Base-by-base conservation (phyloP, 2,329 filamentous ascomycete species). In the Ceratocystiopsis brevicomis region DNA sequence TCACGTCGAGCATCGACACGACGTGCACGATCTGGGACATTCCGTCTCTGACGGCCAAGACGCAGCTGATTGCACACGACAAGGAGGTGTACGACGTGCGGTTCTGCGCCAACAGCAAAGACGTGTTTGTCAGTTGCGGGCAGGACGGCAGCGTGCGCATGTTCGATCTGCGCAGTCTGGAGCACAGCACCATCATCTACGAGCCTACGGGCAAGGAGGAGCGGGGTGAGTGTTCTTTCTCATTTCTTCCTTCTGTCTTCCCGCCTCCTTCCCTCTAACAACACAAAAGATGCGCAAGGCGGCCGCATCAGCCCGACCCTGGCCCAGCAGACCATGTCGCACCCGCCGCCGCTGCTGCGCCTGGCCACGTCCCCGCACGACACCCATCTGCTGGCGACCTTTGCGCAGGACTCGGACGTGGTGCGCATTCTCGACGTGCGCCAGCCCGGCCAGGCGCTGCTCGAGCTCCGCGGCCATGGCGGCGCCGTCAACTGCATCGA, bases 11-110 rank as follows among this genome's bases (percentile, higher is more conserved):
- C 59, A 98, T 98, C 55, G 90, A 98, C 57, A 98, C 90, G 1
- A 98, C 90, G 6, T 98, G 90, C 63, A 98, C 90, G 5, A 98
- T 98, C 51, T 98, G 90, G 90, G 90, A 98, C 59, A 98, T 98
- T 44, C 90, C 90, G 4, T 95, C 90, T 1, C 68, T 98, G 49
- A 98, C 90, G 1, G 90, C 90, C 42, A 98, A 98, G 64, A 98
- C 90, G 2, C 90, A 98, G 59, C 68, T 98, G 39, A 98, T 98
- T 61, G 90, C 90, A 17, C 90, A 98, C 59, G 90, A 98, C 63
- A 96, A 96, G 61, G 90, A 98, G 61, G 90, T 98, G 6, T 98
- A 94, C 55, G 90, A 98, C 58, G 90, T 98, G 40, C 78, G 90
- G 17, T 98, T 98, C 63, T 98, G 90, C 62, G 90, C 90, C 40